Evolutionary conservation across 2,329 filamentous ascomycete species (phyloP), one percentile per base, ranked within the genome.

Genomic region (Paecilomyces niveus): DNA sequence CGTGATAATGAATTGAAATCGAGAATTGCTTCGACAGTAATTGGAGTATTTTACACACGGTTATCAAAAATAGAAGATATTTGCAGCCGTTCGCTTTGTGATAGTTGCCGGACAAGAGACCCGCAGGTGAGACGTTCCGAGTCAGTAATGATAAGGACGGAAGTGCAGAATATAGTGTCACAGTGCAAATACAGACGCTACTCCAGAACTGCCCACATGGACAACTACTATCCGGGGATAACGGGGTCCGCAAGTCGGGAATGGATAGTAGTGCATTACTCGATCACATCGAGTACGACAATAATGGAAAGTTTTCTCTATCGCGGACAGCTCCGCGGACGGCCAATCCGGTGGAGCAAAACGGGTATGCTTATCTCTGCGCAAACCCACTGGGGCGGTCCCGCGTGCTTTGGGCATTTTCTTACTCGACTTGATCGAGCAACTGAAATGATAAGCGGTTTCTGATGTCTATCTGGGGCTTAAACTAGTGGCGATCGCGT

Each of bases 381-480:
- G 21, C 26, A 29, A 29, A 29, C 26, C 26, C 7, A 9, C 18
- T n/a, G 49, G 5, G 5, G 50, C 11, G 15, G 10, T 13, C 21
- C 5, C 11, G 13, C 9, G 21, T 3, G 3, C 8, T 6, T 26
- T 7, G 9, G 21, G 50, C 21, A 21, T 24, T 32, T 31, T n/a
- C 54, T 61, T 61, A 61, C 59, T 61, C 59, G 59, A 61, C 59
- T 50, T n/a, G 32, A 61, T 61, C 59, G 59, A 61, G 59, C 59
- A 58, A 61, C 52, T 39, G 26, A 31, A 52, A 52, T 52, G 50
- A 52, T 52, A 52, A 52, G 50, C 22, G 8, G 10, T 29, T 29
- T 29, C 5, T 29, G 4, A 29, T 29, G 45, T 50, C n/a, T 15
- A 21, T 9, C 49, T 18, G 35, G 35, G 35, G 13, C 13, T 13